Evolutionary conservation across 805 yeast species (phyloP), one percentile per base, ranked within the genome.

Genomic region (Barnettozyma sp.): DNA sequence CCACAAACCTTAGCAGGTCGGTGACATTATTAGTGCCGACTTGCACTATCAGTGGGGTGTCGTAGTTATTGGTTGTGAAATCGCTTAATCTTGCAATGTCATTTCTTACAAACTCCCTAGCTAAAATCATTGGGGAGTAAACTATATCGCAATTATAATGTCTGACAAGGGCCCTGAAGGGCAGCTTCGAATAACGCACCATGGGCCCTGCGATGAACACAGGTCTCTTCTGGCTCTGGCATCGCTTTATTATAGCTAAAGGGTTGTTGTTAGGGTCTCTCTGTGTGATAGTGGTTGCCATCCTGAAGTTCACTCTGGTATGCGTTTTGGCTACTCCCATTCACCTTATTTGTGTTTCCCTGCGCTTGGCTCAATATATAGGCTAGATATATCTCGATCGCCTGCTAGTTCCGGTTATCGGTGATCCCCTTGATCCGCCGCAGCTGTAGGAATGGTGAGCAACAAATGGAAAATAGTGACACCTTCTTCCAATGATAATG

Each of bases 61-160:
- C 97, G 7, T 53, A 48, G 4, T 62, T 64, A 57, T 84, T 84
- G 1, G 96, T 87, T 12, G 90, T 70, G 58, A 92, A 87, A 55
- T 92, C 98, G 11, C 86, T 72, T 22, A 73, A 54, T 38, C 98
- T 67, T 3, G 97, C 98, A 36, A 72, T 69, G 15, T 68, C 71
- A 56, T 86, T 84, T 30, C 97, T 66, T 4, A 85, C 95, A 68
- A 86, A 92, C 59, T 92, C 98, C 34, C 97, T 65, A 5, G 97
- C 97, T 35, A 92, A 64, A 27, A 92, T 88, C 98, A 92, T 92
- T 8, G 98, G 98, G 1, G 95, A 76, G 54, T 92, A 88, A 4
- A 86, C 94, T 7, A 90, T 78, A 54, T 87, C 95, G 30, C 79
- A 75, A 36, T 72, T 66, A 55, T 78, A 84, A 25, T 78, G 77